Percentiles rank a stretch among this genome's conserved stretches.
These are phyloP conservation scores for Aspergillus sergii DNA, from an alignment of 2,329 filamentous ascomycete genomes.

Conservation along the genomic window DNA sequence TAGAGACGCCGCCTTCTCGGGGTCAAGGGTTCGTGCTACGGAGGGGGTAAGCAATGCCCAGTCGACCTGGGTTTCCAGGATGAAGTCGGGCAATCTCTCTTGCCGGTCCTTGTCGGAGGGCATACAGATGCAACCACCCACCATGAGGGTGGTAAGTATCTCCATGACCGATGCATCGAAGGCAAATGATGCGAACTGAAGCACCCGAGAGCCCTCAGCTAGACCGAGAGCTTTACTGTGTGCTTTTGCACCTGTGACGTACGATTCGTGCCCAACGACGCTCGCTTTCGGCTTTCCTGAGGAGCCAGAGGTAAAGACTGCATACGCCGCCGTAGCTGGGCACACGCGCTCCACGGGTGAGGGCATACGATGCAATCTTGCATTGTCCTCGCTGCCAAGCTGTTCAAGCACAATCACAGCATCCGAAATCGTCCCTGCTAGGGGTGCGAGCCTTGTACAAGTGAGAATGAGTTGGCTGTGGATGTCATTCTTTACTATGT, in stretches of 20 bases:
- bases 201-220: not conserved
- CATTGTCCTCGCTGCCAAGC: no score
- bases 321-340: not conserved
- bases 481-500: no score
- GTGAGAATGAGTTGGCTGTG: not conserved
- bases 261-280: not conserved
- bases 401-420: no score
- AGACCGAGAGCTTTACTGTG: not conserved
- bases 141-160: not conserved
- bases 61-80: no score
- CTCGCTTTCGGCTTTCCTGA: not conserved
- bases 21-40: no score
- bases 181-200: not conserved
- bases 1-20: no score
- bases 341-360: not conserved
- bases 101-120: not conserved
- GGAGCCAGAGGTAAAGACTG: not conserved
- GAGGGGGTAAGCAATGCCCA: no score
- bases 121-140: not conserved
- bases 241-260: not conserved
- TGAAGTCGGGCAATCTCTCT: no score
- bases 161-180: not conserved
- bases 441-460: no score
- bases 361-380: no score
- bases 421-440: no score